phyloP scores from a whole-genome alignment of 352 stramenopile genomes.

The Globisporangium apiculatum region DNA sequence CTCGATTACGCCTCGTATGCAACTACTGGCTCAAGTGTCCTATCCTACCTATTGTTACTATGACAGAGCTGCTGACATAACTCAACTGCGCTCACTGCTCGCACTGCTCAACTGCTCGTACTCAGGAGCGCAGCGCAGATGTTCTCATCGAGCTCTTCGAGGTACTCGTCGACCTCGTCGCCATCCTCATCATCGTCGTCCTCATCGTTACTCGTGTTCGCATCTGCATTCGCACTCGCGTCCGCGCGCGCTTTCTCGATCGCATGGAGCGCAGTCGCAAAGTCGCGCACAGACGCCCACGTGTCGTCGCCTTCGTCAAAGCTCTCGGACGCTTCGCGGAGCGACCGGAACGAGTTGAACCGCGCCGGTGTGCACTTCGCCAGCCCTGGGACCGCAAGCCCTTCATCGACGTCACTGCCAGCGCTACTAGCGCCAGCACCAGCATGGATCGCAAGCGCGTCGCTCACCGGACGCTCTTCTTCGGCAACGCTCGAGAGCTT shows the following conservation, averaged over 20 bases:
- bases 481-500: constrained; percentile 23
- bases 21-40: too few species aligned
- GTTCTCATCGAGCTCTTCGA: constrained; percentile 10
- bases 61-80: too few species aligned
- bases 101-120: background rate
- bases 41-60: background rate
- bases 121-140: background rate
- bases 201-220: constrained; percentile 8
- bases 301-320: constrained; percentile 18
- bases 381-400: constrained; percentile 64
- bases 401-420: constrained; percentile 28
- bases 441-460: background rate
- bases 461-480: constrained; percentile 3
- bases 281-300: constrained; percentile 6
- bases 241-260: constrained; percentile 5
- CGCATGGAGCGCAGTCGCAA: constrained; percentile 13
- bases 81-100: background rate
- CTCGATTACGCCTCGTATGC: too few species aligned
- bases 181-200: constrained; percentile 5
- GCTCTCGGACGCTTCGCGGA: constrained; percentile 28
- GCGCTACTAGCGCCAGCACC: background rate
- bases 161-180: background rate
- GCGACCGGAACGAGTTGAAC: constrained; percentile 79
- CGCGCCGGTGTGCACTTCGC: constrained; percentile 69
- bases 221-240: constrained; percentile 6